Evolutionary conservation across 2,329 filamentous ascomycete genomes (phyloP), one percentile per base, ranked within the genome.

Genomic region (Aspergillus intermedius): DNA sequence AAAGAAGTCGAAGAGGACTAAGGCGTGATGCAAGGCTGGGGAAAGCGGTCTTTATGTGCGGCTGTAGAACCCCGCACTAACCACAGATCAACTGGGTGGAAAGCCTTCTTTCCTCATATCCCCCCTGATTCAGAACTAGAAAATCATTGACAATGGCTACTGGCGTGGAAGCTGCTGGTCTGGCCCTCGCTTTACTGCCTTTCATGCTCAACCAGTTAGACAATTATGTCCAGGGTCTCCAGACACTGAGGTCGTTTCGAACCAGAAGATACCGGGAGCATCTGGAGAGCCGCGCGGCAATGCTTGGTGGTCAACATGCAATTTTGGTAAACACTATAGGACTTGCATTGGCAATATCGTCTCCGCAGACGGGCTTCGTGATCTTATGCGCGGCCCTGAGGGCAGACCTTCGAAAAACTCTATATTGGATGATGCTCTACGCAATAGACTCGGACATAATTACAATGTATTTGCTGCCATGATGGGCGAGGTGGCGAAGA

Each of bases 191-290:
- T 3, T 30, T 60, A 19, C 47, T 62, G 9, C 60, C 60, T 0
- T 28, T 63, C 5, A 7, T 62, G n/a, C 48, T 61, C 21, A 60
- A 61, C 23, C 54, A 57, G 17, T 25, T 61, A 3, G 56, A 57
- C 34, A 52, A 49, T 8, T 61, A 59, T 44, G 52, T 44, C 2
- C 49, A 50, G 8, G 58, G 57, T 6, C 30, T 60, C 5, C 48
- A 58, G 25, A 57, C 49, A 9, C 21, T 60, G 19, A 57, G 49
- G 15, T 28, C 13, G 1, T 28, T 53, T 12, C 54, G 49, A 42
- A 45, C 17, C n/a, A 22, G 34, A n/a, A 49, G 42, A 13, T 60
- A 45, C 51, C 55, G 47, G 12, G 39, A 25, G 23, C 43, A 49
- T 25, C 32, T 54, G 17, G 57, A 45, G 37, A 49, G 25, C 30